These are phyloP conservation scores for Prinsepia uniflora DNA, from an alignment of 306 rosid genomes.

Conservation along the genomic window DNA sequence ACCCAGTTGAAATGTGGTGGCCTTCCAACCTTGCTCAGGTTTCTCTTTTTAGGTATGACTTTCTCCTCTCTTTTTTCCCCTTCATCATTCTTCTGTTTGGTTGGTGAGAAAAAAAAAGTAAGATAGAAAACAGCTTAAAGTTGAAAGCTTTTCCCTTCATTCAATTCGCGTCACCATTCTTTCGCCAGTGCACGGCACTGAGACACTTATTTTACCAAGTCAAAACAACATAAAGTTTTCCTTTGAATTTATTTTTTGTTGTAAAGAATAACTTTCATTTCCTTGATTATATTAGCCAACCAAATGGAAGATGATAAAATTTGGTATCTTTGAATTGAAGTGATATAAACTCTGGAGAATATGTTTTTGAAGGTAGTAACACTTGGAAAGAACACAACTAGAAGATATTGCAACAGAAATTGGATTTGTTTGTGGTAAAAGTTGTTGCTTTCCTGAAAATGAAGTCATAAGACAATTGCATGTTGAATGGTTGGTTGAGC, in stretches of 20 bases:
- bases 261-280: background rate
- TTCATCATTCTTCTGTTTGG: conserved; percentile 13
- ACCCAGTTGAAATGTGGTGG: conserved; percentile 99
- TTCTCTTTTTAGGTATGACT: conserved; percentile 78
- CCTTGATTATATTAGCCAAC: conserved; percentile 17
- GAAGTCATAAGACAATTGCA: conserved; percentile 22
- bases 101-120: background rate
- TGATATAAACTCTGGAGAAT: too few relatives aligned
- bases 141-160: background rate
- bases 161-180: background rate
- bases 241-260: too few relatives aligned
- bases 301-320: conserved; percentile 9
- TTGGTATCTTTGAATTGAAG: background rate
- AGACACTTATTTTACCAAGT: background rate
- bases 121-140: background rate
- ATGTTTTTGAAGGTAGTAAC: background rate
- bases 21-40: conserved; percentile 98
- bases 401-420: background rate
- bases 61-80: conserved; percentile 4
- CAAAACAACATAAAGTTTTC: conserved; percentile 5
- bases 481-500: conserved; percentile 35
- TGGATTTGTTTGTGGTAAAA: conserved; percentile 6
- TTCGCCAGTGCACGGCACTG: background rate
- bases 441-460: conserved; percentile 16
- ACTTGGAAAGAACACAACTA: background rate